phyloP scores from a whole-genome alignment of 192 early-diverging fungal species.

The Linnemannia zychae region DNA sequence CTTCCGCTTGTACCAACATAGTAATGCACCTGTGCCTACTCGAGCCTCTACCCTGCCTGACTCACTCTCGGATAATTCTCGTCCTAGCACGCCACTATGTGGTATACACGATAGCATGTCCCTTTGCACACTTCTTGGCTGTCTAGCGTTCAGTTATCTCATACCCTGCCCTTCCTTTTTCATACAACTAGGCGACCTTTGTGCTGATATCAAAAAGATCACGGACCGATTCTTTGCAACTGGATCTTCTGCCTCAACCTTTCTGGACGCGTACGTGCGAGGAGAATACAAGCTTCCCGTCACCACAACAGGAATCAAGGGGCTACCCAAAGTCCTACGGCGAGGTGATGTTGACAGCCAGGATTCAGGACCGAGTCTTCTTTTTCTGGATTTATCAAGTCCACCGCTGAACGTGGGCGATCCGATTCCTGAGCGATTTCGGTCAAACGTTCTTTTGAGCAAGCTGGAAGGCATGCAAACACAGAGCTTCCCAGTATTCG shows the following conservation, averaged over 20 bases:
- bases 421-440: constrained; percentile 13
- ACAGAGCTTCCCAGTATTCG: constrained; percentile 29
- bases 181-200: constrained; percentile 17
- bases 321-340: constrained; percentile 26
- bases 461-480: constrained; percentile 17
- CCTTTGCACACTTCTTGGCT: background rate
- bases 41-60: background rate
- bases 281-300: constrained; percentile 10
- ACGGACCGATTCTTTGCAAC: constrained; percentile 6
- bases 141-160: no score
- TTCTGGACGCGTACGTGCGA: constrained; percentile 18
- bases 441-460: constrained; percentile 22
- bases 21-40: background rate
- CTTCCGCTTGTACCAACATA: background rate
- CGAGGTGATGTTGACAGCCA: background rate
- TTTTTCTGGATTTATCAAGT: constrained; percentile 33
- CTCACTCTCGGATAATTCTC: constrained; percentile 21
- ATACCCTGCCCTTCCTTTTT: background rate
- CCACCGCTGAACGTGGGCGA: constrained; percentile 8
- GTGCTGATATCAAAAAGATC: constrained; percentile 19
- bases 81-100: constrained; percentile 5
- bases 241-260: constrained; percentile 20
- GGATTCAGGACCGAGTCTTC: constrained; percentile 28
- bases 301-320: constrained; percentile 11
- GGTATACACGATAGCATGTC: constrained; percentile 11